Conservation (phyloP, 1,284 basidiomycete species). For the Moesziomyces antarcticus region DNA sequence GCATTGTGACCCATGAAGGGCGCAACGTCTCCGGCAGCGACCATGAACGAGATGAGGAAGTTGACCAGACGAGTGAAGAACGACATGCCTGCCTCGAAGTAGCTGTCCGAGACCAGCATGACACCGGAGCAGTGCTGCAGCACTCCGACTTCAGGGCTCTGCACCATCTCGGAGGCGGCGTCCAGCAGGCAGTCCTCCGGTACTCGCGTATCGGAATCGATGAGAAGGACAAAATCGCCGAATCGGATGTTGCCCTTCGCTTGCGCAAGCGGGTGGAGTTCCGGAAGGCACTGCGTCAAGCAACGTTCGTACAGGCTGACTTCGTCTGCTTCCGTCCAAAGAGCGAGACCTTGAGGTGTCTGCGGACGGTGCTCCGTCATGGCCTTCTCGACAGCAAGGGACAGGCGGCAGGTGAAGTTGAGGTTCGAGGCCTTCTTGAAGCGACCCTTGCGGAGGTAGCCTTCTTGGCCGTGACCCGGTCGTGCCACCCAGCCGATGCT, state of each 20-base stretch:
- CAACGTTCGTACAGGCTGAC: conserved; percentile 36
- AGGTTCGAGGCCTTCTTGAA: conserved; percentile 92
- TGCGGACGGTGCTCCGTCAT: conserved; percentile 67
- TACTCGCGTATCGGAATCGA: conserved; percentile 84
- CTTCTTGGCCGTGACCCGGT: conserved; percentile 76
- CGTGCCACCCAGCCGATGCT: conserved; percentile 85
- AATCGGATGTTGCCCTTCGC: conserved; percentile 54
- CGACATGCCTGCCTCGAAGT: conserved; percentile 86
- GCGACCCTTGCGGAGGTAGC: conserved; percentile 83
- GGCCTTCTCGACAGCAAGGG: conserved; percentile 79
- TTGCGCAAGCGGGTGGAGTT: conserved; percentile 67
- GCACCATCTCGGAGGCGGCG: conserved; percentile 82
- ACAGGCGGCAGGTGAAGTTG: conserved; percentile 82
- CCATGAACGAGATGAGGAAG: conserved; percentile 70
- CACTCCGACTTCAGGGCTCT: conserved; percentile 81
- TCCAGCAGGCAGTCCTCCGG: conserved; percentile 87
- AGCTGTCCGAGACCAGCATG: conserved; percentile 85
- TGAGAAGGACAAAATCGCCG: conserved; percentile 55
- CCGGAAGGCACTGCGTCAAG: conserved; percentile 69
- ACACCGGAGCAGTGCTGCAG: conserved; percentile 83
- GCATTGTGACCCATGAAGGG: conserved; percentile 90
- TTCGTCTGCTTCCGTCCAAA: conserved; percentile 48
- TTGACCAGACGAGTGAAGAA: conserved; percentile 72
- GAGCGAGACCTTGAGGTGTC: conserved; percentile 4
- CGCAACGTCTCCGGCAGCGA: conserved; percentile 66